Percentiles rank a stretch among this genome's conserved stretches.
phyloP scores from a whole-genome alignment of 352 stramenopile genomes.

The Globisporangium cylindrosporum region DNA sequence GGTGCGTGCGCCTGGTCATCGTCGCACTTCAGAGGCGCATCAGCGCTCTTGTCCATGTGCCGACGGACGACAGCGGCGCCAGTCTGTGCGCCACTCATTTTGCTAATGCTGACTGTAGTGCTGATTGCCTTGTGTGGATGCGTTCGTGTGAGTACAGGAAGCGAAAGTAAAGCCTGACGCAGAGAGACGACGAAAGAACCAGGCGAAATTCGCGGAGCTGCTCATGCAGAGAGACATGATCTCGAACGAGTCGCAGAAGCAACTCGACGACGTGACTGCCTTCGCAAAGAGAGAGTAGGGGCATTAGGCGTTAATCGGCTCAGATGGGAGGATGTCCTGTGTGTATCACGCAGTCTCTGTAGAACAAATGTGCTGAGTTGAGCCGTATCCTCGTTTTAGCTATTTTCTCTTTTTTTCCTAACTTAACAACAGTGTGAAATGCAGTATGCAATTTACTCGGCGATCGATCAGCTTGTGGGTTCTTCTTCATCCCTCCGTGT shows the following conservation, averaged over 20 bases:
- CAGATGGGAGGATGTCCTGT: not conserved
- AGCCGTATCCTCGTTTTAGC: not conserved
- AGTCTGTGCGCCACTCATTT: not conserved
- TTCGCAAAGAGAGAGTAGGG: slow-evolving; percentile 49
- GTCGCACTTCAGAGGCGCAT: not conserved
- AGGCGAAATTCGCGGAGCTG: slow-evolving; percentile 75
- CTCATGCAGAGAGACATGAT: slow-evolving; percentile 49
- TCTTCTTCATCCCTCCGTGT: not conserved
- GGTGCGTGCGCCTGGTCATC: slow-evolving; percentile 33
- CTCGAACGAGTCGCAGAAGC: slow-evolving; percentile 63
- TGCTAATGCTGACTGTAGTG: not conserved
- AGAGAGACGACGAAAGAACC: slow-evolving; percentile 57
- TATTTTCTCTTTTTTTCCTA: not conserved
- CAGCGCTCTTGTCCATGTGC: not conserved
- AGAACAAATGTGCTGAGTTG: not conserved
- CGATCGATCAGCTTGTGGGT: not conserved
- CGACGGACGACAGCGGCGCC: too few species aligned
- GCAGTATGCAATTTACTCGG: not conserved
- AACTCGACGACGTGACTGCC: slow-evolving; percentile 76
- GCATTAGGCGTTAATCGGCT: not conserved
- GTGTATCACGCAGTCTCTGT: not conserved
- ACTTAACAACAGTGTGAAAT: not conserved
- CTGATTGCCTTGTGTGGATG: slow-evolving; percentile 1
- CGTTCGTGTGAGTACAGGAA: slow-evolving; percentile 37
- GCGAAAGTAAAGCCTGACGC: slow-evolving; percentile 59